A percentile compares a stretch with the other conserved stretches of the same genome.
These are phyloP conservation scores for Tylopilus orsonianus DNA, from an alignment of 1,284 basidiomycete species.

Conservation along the genomic window DNA sequence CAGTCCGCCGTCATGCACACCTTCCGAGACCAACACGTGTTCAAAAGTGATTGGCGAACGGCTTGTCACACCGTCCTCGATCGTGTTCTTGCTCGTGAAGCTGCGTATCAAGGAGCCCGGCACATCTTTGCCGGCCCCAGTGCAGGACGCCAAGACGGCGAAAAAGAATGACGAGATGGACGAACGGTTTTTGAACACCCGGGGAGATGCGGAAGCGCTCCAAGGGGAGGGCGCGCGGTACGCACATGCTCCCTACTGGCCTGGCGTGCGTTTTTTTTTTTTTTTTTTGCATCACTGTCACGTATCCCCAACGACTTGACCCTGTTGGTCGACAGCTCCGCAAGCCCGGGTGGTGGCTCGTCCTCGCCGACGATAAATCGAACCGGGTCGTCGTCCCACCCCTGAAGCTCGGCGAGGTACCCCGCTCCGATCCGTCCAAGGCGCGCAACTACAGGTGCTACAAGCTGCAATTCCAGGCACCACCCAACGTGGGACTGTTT, in stretches of 20 bases:
- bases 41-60: conserved; percentile 89
- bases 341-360: conserved; percentile 88
- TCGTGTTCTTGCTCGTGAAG: conserved; percentile 88
- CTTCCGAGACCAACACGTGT: conserved; percentile 1
- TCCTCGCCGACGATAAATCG: conserved; percentile 89
- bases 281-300: too few species aligned
- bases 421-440: conserved; percentile 57
- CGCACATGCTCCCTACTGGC: conserved; percentile 92
- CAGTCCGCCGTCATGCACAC: not conserved
- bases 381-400: conserved; percentile 92
- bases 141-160: conserved; percentile 48
- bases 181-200: conserved; percentile 64
- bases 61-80: conserved; percentile 83
- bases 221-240: conserved; percentile 51
- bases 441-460: conserved; percentile 77
- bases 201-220: conserved; percentile 64
- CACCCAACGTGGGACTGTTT: conserved; percentile 80
- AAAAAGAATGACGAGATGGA: conserved; percentile 59
- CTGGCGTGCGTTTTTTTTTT: conserved; percentile 69
- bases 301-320: too few species aligned
- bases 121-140: not conserved
- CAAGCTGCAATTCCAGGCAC: conserved; percentile 94
- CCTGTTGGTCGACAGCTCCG: conserved; percentile 52
- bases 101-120: conserved; percentile 61
- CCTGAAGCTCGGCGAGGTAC: conserved; percentile 79